Conservation (phyloP, 2,329 filamentous ascomycete species). For the Paraphoma sp. region DNA sequence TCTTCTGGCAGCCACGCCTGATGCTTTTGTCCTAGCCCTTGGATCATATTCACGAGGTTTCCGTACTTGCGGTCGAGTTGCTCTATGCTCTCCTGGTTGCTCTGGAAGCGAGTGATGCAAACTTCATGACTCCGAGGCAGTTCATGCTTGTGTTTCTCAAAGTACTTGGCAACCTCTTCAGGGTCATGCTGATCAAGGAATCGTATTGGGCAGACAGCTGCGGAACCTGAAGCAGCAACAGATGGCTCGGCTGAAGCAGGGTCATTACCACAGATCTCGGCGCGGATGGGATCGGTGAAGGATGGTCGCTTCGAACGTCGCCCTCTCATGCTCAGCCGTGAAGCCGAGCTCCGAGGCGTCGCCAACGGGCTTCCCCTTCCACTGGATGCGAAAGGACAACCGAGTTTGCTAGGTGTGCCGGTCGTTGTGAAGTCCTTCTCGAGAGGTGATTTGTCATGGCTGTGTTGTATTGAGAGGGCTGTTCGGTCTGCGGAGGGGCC, state of each 20-base stretch:
- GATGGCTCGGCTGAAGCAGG: slow-evolving; percentile 57
- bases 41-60: slow-evolving; percentile 91
- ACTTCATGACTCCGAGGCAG: slow-evolving; percentile 92
- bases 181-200: slow-evolving; percentile 91
- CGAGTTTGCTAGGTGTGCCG: slow-evolving; percentile 78
- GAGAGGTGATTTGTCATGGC: slow-evolving; percentile 56
- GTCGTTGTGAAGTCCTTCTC: slow-evolving; percentile 91
- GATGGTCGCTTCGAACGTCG: slow-evolving; percentile 50
- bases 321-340: slow-evolving; percentile 43
- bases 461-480: slow-evolving; percentile 31
- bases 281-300: slow-evolving; percentile 51
- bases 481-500: slow-evolving; percentile 42
- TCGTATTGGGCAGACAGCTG: slow-evolving; percentile 86
- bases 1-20: slow-evolving; percentile 79
- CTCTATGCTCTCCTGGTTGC: slow-evolving; percentile 81
- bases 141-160: slow-evolving; percentile 94
- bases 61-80: slow-evolving; percentile 95
- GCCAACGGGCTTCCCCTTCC: slow-evolving; percentile 53
- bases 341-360: slow-evolving; percentile 50
- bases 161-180: slow-evolving; percentile 90
- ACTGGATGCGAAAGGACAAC: slow-evolving; percentile 77
- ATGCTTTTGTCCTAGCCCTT: slow-evolving; percentile 85
- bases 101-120: slow-evolving; percentile 88
- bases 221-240: slow-evolving; percentile 46
- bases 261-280: slow-evolving; percentile 49